A percentile compares a stretch with the other conserved stretches of the same genome.
Conservation (phyloP, 306 rosid species). For the Cucurbita argyrosperma region DNA sequence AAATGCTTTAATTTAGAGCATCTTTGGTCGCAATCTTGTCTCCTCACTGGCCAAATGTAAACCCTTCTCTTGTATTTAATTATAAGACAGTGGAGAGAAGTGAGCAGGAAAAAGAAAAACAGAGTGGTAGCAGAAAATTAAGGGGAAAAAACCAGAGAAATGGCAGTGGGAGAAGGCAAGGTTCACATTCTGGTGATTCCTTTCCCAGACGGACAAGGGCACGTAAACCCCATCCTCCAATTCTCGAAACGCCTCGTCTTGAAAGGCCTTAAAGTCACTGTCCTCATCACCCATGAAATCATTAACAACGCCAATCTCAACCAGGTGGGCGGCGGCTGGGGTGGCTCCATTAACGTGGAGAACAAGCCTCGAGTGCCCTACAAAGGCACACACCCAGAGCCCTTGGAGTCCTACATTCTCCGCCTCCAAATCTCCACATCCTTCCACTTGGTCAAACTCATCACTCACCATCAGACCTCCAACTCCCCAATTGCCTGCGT, state of each 20-base stretch:
- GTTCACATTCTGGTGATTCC: neutral
- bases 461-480: neutral
- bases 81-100: no score
- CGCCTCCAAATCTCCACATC: no score
- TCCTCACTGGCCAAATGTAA: no score
- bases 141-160: neutral
- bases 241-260: slow-evolving; percentile 14
- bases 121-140: no score
- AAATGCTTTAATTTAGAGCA: no score
- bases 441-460: neutral
- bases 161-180: neutral
- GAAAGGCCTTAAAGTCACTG: slow-evolving; percentile 6
- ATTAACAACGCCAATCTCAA: neutral
- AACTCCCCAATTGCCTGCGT: neutral
- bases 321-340: neutral
- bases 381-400: neutral
- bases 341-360: neutral
- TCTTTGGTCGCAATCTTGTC: no score
- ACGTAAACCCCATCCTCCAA: slow-evolving; percentile 20
- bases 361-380: neutral
- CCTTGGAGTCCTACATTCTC: neutral
- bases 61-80: no score
- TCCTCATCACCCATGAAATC: neutral
- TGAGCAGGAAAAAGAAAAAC: no score
- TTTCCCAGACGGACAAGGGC: slow-evolving; percentile 6